Conservation (phyloP, 2,329 filamentous ascomycete species). For the Nectriaceae sp. region DNA sequence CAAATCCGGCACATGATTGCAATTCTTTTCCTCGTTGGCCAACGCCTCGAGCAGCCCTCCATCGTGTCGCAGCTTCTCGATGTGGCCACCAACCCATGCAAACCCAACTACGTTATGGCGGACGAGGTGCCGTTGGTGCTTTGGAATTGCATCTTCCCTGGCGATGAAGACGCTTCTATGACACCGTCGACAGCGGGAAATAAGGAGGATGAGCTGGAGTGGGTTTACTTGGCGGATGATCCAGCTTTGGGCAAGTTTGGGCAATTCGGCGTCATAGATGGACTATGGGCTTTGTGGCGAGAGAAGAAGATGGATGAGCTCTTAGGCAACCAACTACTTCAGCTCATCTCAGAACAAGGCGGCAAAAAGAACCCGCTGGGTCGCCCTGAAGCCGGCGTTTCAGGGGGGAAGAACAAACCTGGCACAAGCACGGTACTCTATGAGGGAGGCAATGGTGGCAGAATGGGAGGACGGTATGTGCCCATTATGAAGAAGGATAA, state of each 20-base stretch:
- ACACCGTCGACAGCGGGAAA: conserved; percentile 30
- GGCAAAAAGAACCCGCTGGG: conserved; percentile 4
- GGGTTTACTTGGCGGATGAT: conserved; percentile 78
- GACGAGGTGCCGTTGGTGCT: conserved; percentile 87
- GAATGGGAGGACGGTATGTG: conserved; percentile 54
- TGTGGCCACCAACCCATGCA: conserved; percentile 66
- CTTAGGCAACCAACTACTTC: conserved; percentile 72
- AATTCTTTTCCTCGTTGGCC: conserved; percentile 88
- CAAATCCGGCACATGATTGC: conserved; percentile 95
- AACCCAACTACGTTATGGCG: conserved; percentile 88
- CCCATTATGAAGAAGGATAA: conserved; percentile 54
- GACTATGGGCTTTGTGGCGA: conserved; percentile 82
- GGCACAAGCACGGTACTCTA: conserved; percentile 42
- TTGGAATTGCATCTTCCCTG: conserved; percentile 92
- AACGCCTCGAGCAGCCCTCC: conserved; percentile 77
- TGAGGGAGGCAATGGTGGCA: conserved; percentile 56
- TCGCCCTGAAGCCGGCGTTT: conserved; percentile 34
- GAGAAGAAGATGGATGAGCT: conserved; percentile 88
- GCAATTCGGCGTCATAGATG: conserved; percentile 66
- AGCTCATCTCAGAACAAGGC: conserved; percentile 53
- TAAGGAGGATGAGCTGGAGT: conserved; percentile 64
- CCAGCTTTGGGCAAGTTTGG: conserved; percentile 62
- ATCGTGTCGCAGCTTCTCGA: conserved; percentile 78
- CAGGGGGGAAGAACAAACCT: conserved; percentile 33
- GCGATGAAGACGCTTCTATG: conserved; percentile 31